Evolutionary conservation across 2,329 filamentous ascomycete genomes (phyloP), one percentile per base, ranked within the genome.

Genomic region (Colletotrichum sp.): DNA sequence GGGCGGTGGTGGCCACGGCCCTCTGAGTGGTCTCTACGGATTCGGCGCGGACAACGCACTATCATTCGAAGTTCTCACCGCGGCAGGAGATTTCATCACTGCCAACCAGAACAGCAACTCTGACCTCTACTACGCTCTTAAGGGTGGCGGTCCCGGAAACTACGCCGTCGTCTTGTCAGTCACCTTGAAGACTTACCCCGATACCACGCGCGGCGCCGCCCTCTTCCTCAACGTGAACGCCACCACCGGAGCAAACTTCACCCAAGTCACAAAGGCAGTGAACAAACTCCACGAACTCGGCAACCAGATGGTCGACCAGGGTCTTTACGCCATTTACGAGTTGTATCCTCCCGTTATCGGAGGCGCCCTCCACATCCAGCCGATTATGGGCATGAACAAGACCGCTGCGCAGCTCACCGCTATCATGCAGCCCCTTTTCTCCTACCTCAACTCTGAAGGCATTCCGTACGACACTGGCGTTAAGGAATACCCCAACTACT

Each of bases 91-190:
- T n/a, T 81, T 87, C 24, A 77, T 90, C 3, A 86, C 82, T 2
- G 89, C 89, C 2, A 87, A 85, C 57, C 83, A 81, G 4, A 80
- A 84, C 2, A 78, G 86, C 24, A 88, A 92, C 74, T 75, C 85
- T 0, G 90, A 92, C 70, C 84, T 92, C 1, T 92, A 89, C 82
- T 93, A 90, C 89, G 91, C 90, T 5, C 82, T 91, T 14, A 85
- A 85, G 72, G 89, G 90, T 16, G 89, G 90, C 5, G 90, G 90
- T 1, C 88, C 87, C 7, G 88, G 87, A 2, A 89, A 86, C 7
- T 92, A 88, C 76, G 90, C 85, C 3, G 83, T 91, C 2, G 87
- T 92, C 14, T 81, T 86, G 30, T 89, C 88, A 6, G 85, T 90
- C 78, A 91, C 89, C 1, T 82, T 89, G 75, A 91, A 90, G 80